Evolutionary conservation across 2,329 filamentous ascomycete genomes (phyloP).

Genomic region (Beauveria medogensis): DNA sequence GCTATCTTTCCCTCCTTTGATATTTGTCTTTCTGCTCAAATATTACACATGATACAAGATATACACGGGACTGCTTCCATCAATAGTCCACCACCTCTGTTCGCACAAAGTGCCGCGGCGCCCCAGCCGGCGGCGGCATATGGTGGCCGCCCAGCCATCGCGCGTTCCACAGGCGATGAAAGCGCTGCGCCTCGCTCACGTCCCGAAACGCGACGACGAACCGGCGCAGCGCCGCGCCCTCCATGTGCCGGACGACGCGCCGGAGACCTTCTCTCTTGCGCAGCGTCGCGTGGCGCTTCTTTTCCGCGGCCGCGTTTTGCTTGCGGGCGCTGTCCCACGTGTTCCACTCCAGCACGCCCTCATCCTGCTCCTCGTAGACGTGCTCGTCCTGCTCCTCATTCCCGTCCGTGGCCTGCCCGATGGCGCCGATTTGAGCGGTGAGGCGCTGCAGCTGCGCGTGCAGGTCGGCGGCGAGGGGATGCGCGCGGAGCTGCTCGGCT

Average conservation of each 20-base stretch:
- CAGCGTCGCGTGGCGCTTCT: neutral
- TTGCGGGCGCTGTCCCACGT: too few species aligned
- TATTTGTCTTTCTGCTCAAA: neutral
- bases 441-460: neutral
- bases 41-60: conserved; percentile 1
- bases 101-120: conserved; percentile 1
- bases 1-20: neutral
- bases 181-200: conserved; percentile 28
- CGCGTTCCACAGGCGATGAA: conserved; percentile 34
- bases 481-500: conserved; percentile 4
- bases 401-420: neutral
- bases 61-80: neutral
- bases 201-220: conserved; percentile 27
- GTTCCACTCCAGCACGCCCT: neutral
- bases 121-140: neutral
- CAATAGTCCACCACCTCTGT: conserved; percentile 7
- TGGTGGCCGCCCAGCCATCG: conserved; percentile 19
- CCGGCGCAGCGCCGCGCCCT: conserved; percentile 13
- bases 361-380: neutral
- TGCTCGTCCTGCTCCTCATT: neutral
- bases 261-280: neutral
- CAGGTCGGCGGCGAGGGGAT: conserved; percentile 11
- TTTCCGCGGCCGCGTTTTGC: neutral
- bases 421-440: neutral
- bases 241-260: conserved; percentile 1